Percentiles rank a stretch among this genome's conserved stretches.
Evolutionary conservation across 2,329 filamentous ascomycete genomes (phyloP).

Genomic region (Arthroderma sp.): DNA sequence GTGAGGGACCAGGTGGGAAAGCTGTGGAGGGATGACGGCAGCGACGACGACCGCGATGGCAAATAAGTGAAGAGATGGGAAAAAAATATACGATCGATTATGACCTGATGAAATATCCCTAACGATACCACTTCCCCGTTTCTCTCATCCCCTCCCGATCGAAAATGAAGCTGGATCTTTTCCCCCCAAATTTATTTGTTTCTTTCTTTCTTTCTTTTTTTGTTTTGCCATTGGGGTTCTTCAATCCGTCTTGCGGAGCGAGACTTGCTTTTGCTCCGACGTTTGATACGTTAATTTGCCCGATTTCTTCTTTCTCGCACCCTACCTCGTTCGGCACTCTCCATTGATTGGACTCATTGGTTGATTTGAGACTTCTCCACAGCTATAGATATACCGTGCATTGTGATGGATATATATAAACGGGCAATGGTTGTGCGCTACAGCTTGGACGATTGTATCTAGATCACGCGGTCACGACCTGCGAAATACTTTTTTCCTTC

Average conservation of each 20-base stretch:
- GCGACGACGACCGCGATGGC: conserved; percentile 1
- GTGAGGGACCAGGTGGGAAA: conserved; percentile 31
- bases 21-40: conserved; percentile 16
- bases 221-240: not conserved
- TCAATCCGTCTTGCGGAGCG: not conserved
- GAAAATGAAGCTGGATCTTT: not conserved
- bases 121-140: not conserved
- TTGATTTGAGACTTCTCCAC: no score
- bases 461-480: no score
- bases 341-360: no score
- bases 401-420: no score
- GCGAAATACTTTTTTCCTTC: not conserved
- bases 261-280: no score
- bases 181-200: not conserved
- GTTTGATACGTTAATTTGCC: no score
- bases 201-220: not conserved
- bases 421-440: no score
- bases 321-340: no score
- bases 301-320: no score
- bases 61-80: conserved; percentile 1
- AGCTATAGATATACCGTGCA: no score
- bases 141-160: not conserved
- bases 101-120: not conserved
- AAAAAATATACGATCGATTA: not conserved
- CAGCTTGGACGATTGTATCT: no score